phyloP scores from a whole-genome alignment of 768 basidiomycete species.

The Xanthoconium stramineum region DNA sequence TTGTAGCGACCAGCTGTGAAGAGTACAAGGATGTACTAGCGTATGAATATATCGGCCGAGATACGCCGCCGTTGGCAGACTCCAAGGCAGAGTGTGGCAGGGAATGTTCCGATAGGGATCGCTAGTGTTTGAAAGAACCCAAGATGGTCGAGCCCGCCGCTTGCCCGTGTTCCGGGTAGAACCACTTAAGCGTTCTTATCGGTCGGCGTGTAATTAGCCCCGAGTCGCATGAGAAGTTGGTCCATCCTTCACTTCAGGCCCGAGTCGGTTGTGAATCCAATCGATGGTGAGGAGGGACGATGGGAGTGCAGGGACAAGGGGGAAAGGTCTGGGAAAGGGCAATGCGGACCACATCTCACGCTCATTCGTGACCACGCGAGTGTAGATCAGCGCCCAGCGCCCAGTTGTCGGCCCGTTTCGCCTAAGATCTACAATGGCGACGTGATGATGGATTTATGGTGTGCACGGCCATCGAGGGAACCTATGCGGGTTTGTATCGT shows the following conservation, averaged over 20 bases:
- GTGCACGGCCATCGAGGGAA: conserved; percentile 2
- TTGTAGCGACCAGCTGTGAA: too few relatives aligned
- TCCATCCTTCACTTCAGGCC: neutral
- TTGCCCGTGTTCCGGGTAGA: neutral
- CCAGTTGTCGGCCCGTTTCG: neutral
- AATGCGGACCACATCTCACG: neutral
- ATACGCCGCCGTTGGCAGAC: too few relatives aligned
- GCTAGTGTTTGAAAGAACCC: too few relatives aligned
- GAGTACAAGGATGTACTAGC: too few relatives aligned
- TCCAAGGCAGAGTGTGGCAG: too few relatives aligned
- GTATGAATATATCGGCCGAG: too few relatives aligned
- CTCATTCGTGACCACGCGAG: conserved; percentile 5
- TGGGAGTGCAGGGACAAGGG: conserved; percentile 3
- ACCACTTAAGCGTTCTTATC: neutral
- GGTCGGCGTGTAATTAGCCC: neutral
- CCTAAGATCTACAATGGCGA: conserved; percentile 2
- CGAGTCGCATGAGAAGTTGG: neutral
- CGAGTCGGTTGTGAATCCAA: neutral
- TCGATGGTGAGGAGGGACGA: neutral
- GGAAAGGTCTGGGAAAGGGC: neutral
- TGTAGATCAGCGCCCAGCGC: conserved; percentile 11
- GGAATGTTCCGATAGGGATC: too few relatives aligned
- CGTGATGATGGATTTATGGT: neutral
- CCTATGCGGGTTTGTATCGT: neutral
- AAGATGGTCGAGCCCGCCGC: too few relatives aligned